phyloP scores from a whole-genome alignment of 108 stramenopile genomes.

The Nitzschia inconspicua region DNA sequence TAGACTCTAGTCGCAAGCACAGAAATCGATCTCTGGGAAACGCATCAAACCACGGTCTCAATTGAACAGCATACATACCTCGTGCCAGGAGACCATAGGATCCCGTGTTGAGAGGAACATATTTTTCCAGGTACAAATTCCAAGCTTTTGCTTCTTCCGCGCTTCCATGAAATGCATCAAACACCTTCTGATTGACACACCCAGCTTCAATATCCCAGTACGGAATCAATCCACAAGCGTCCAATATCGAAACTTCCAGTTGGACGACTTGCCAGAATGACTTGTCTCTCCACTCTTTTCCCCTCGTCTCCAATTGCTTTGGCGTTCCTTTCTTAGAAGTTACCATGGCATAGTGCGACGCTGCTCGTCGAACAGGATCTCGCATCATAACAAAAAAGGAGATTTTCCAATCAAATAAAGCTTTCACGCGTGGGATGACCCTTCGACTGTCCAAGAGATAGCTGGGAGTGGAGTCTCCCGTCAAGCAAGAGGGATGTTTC shows the following conservation, averaged over 20 bases:
- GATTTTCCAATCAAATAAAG: slow-evolving; percentile 56
- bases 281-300: slow-evolving; percentile 75
- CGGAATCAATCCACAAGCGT: slow-evolving; percentile 72
- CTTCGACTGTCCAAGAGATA: slow-evolving; percentile 88
- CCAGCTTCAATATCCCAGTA: slow-evolving; percentile 66
- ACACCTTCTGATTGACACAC: slow-evolving; percentile 38
- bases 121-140: slow-evolving; percentile 53
- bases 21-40: slow-evolving; percentile 72
- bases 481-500: slow-evolving; percentile 67
- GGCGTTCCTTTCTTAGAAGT: slow-evolving; percentile 75
- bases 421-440: slow-evolving; percentile 87
- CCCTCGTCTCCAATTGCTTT: slow-evolving; percentile 76
- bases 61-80: slow-evolving; percentile 91
- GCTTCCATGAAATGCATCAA: slow-evolving; percentile 47
- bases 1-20: slow-evolving; percentile 80
- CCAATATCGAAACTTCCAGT: slow-evolving; percentile 66
- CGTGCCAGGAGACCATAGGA: slow-evolving; percentile 84
- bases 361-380: slow-evolving; percentile 90
- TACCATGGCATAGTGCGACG: slow-evolving; percentile 95
- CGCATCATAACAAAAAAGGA: slow-evolving; percentile 90
- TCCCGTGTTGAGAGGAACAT: slow-evolving; percentile 82
- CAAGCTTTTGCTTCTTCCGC: slow-evolving; percentile 63
- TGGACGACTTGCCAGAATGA: slow-evolving; percentile 83
- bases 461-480: slow-evolving; percentile 95
- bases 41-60: slow-evolving; percentile 86